Evolutionary conservation across 352 stramenopile species (phyloP).

Genomic region (Peronospora farinosa): DNA sequence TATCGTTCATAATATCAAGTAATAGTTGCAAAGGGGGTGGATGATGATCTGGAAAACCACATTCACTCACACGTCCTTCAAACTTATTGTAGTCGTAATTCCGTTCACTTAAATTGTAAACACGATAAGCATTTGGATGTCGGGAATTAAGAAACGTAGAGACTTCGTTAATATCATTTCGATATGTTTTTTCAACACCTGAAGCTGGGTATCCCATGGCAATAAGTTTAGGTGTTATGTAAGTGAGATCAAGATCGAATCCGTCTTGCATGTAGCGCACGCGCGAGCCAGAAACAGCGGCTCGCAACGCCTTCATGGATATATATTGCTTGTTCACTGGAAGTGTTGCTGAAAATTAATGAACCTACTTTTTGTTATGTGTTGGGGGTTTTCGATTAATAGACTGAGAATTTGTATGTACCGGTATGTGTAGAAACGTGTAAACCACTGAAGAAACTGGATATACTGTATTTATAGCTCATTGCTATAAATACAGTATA

Average conservation of each 20-base stretch:
- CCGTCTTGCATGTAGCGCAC: constrained; percentile 80
- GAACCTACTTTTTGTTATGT: too few species aligned
- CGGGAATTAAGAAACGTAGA: constrained; percentile 59
- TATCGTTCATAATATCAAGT: constrained; percentile 82
- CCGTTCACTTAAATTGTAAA: constrained; percentile 82
- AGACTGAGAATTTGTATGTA: not conserved
- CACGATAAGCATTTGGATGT: constrained; percentile 58
- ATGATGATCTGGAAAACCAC: constrained; percentile 76
- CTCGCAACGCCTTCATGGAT: constrained; percentile 72
- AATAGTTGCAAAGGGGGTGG: constrained; percentile 69
- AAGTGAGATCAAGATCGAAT: constrained; percentile 81
- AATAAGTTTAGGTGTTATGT: constrained; percentile 74
- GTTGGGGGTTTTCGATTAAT: too few species aligned
- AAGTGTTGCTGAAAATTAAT: not conserved
- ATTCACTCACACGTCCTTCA: constrained; percentile 61
- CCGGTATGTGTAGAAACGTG: too few species aligned
- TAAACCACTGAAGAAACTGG: too few species aligned
- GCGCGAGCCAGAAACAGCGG: constrained; percentile 70
- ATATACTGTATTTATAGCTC: too few species aligned
- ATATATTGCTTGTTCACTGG: not conserved
- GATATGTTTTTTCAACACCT: constrained; percentile 80
- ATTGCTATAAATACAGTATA: too few species aligned
- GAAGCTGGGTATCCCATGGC: constrained; percentile 80
- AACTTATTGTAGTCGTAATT: constrained; percentile 78
- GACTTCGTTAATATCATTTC: constrained; percentile 81